phyloP scores from a whole-genome alignment of 169 alveolate species.

The Babesia caballi region DNA sequence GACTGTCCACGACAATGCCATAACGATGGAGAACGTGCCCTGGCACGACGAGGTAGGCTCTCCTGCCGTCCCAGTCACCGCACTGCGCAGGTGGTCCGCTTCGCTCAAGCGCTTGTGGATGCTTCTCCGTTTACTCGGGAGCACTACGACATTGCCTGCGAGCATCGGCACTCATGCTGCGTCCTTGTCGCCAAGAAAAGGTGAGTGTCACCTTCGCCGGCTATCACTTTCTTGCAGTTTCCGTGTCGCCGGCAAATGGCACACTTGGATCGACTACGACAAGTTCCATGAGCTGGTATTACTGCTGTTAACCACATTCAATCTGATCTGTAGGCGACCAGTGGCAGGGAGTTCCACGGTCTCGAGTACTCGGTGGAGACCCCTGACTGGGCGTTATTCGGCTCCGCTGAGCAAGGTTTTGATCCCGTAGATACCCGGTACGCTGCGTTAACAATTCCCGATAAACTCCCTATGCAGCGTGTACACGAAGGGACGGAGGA shows the following conservation, averaged over 20 bases:
- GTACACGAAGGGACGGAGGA: slow-evolving; percentile 55
- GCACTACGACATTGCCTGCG: slow-evolving; percentile 81
- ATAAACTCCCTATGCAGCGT: slow-evolving; percentile 16
- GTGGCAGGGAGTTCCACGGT: slow-evolving; percentile 68
- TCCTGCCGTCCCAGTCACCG: not conserved
- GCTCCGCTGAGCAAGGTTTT: slow-evolving; percentile 82
- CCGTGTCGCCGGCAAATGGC: slow-evolving; percentile 81
- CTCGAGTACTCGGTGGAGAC: slow-evolving; percentile 80
- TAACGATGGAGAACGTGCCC: slow-evolving; percentile 82
- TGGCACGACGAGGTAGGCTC: slow-evolving; percentile 80
- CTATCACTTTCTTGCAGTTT: slow-evolving; percentile 22
- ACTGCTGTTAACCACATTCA: not conserved
- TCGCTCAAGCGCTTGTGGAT: slow-evolving; percentile 58
- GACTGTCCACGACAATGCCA: slow-evolving; percentile 75
- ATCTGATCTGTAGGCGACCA: slow-evolving; percentile 21
- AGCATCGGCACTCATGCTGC: slow-evolving; percentile 86
- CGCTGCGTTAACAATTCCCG: not conserved
- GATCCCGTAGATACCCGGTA: slow-evolving; percentile 80
- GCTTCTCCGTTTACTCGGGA: slow-evolving; percentile 43
- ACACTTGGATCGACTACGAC: slow-evolving; percentile 86
- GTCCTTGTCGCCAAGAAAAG: slow-evolving; percentile 73
- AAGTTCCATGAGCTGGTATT: slow-evolving; percentile 77
- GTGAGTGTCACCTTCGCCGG: not conserved
- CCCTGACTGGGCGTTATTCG: slow-evolving; percentile 86
- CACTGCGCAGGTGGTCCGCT: slow-evolving; percentile 43